These are phyloP conservation scores for Lippia alba DNA, from an alignment of 305 asterid species.

Conservation along the genomic window DNA sequence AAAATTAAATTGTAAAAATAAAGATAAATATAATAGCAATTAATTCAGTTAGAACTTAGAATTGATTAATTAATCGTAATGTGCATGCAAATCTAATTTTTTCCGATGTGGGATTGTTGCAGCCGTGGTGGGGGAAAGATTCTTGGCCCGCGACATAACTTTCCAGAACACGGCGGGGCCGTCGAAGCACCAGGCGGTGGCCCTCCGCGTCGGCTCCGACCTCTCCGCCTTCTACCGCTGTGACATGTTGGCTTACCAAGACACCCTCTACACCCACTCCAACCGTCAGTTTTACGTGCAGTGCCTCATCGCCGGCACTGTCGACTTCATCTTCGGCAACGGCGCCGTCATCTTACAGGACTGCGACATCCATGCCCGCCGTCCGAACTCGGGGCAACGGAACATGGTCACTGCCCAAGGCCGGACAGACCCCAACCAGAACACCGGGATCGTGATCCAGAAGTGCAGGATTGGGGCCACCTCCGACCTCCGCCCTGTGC, in stretches of 20 bases:
- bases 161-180: constrained; percentile 91
- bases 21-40: no score
- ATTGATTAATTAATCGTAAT: no score
- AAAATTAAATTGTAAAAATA: no score
- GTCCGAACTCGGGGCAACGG: constrained; percentile 66
- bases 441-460: constrained; percentile 90
- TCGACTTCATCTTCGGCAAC: constrained; percentile 87
- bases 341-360: constrained; percentile 69
- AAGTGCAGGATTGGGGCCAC: constrained; percentile 76
- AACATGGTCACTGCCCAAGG: constrained; percentile 96
- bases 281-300: constrained; percentile 72
- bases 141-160: constrained; percentile 79
- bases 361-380: constrained; percentile 82
- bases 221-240: constrained; percentile 78
- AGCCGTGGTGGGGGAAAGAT: constrained; percentile 81
- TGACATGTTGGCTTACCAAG: constrained; percentile 76
- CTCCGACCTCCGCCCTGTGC: constrained; percentile 60
- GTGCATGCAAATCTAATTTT: neutral
- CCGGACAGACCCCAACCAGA: constrained; percentile 82
- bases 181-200: constrained; percentile 89
- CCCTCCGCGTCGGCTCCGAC: constrained; percentile 85
- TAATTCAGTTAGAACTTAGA: no score
- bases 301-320: constrained; percentile 73
- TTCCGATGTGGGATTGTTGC: constrained; percentile 23
- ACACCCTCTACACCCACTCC: constrained; percentile 76